Conservation (phyloP, 1,139 yeast species). For the Yamadazyma aaseri region DNA sequence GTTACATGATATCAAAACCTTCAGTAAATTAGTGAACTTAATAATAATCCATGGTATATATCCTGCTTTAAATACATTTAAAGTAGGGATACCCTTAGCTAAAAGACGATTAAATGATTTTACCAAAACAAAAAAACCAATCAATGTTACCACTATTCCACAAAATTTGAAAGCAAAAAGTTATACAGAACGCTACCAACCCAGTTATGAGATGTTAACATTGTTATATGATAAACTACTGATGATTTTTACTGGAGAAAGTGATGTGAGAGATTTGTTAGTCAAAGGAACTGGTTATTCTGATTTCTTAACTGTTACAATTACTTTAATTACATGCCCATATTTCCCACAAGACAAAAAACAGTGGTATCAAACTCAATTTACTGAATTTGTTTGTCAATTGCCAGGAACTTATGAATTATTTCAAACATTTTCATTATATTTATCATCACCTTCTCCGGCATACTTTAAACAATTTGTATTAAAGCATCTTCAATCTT, state of each 20-base stretch:
- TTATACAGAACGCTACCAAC: constrained; percentile 12
- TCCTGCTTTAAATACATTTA: constrained; percentile 52
- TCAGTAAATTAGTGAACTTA: constrained; percentile 62
- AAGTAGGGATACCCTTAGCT: constrained; percentile 65
- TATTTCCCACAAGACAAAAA: constrained; percentile 17
- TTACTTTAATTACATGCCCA: constrained; percentile 51
- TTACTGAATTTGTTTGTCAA: constrained; percentile 15
- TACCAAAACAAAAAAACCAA: constrained; percentile 22
- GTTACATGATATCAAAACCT: constrained; percentile 75
- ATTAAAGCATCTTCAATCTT: constrained; percentile 43
- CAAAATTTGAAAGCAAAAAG: constrained; percentile 11
- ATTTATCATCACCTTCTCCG: constrained; percentile 45
- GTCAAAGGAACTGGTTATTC: constrained; percentile 71
- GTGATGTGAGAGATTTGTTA: constrained; percentile 57
- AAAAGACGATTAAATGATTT: constrained; percentile 55
- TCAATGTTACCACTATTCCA: constrained; percentile 20
- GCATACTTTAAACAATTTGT: constrained; percentile 43
- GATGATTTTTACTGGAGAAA: constrained; percentile 33
- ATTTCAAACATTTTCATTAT: constrained; percentile 52
- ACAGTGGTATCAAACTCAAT: constrained; percentile 13
- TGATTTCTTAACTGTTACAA: constrained; percentile 59
- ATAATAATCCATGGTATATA: constrained; percentile 72
- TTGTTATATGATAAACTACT: constrained; percentile 35
- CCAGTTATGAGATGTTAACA: constrained; percentile 27
- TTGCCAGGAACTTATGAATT: constrained; percentile 62